Percentiles rank a stretch among this genome's conserved stretches.
Conservation (phyloP, 805 yeast species). For the Blastobotrys americana region DNA sequence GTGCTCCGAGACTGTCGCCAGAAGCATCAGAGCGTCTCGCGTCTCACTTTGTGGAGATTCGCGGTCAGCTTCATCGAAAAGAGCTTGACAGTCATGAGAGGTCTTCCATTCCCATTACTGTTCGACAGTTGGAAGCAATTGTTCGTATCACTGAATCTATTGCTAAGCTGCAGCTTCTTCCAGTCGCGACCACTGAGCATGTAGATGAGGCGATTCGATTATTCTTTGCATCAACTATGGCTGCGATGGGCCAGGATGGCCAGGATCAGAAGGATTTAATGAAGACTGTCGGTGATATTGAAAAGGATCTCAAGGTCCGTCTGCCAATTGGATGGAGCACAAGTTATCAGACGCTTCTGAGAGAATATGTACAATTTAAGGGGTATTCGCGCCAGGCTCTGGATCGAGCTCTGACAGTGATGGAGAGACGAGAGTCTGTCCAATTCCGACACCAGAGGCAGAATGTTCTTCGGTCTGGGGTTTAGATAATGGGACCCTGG, state of each 20-base stretch:
- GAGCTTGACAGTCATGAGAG: conserved; percentile 80
- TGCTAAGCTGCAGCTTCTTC: conserved; percentile 77
- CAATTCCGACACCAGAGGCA: conserved; percentile 83
- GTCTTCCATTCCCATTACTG: conserved; percentile 93
- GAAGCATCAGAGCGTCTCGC: conserved; percentile 87
- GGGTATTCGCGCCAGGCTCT: conserved; percentile 62
- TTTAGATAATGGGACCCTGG: conserved; percentile 27
- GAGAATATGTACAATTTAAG: conserved; percentile 50
- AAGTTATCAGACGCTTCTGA: conserved; percentile 69
- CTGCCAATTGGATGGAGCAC: conserved; percentile 97
- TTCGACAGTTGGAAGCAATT: conserved; percentile 96
- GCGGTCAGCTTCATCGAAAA: conserved; percentile 71
- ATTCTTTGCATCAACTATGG: conserved; percentile 96
- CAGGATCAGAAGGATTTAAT: conserved; percentile 51
- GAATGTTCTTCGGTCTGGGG: conserved; percentile 69
- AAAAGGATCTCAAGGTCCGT: conserved; percentile 78
- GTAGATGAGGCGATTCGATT: conserved; percentile 93
- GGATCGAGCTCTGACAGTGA: conserved; percentile 70
- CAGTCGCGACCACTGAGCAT: conserved; percentile 80
- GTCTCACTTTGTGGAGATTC: conserved; percentile 84
- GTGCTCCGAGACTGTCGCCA: conserved; percentile 87
- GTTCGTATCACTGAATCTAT: conserved; percentile 90
- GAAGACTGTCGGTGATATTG: conserved; percentile 70
- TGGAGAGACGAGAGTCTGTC: conserved; percentile 83
- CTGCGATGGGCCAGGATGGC: conserved; percentile 69